Base-by-base conservation (phyloP, 495 filamentous ascomycete species). In the Ramalina intermedia region DNA sequence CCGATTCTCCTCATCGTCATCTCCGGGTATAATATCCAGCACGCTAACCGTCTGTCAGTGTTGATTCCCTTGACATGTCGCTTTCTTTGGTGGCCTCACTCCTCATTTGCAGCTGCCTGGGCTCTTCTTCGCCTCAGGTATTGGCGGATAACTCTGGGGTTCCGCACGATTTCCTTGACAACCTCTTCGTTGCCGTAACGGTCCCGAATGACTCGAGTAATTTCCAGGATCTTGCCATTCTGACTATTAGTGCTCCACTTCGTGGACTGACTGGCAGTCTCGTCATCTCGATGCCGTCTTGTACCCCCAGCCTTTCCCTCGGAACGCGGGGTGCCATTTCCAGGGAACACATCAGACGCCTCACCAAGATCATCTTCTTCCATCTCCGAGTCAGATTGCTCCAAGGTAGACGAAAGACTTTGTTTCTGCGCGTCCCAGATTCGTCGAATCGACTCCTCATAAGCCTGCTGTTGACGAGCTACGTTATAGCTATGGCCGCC, bases 401-500 rank as follows among this genome's bases (percentile, higher is more conserved):
- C 79, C 14, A 76, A 61, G 1, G 65, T 75, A 7, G 79, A 81
- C 0, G 79, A 79, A 8, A 99, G 65, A 49, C 81, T 90, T 20
- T 74, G 69, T 58, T 82, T 82, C 62, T 99, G 91, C 39, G 82
- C 74, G 26, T 84, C 78, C 91, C 91, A 99, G 50, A 96, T 94
- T 16, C 80, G 75, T 18, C 78, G 78, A 49, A 96, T 94, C 11
- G 85, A 82, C 7, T 84, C 76, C 53, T 93, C 87, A 63, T 99
- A 99, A 37, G 82, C 78, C 43, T 75, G 77, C 59, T 96, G 85
- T 63, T 99, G 91, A 47, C 79, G 74, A 50, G 87, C 87, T 48
- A 99, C 91, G 55, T 99, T 99, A 68, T 99, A 99, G 60, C 80
- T 85, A 62, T 99, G 91, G 2, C 91, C 90, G 33, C 88, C 87